These are phyloP conservation scores for Ormosia semicastrata DNA, from an alignment of 306 rosid genomes.

Conservation along the genomic window DNA sequence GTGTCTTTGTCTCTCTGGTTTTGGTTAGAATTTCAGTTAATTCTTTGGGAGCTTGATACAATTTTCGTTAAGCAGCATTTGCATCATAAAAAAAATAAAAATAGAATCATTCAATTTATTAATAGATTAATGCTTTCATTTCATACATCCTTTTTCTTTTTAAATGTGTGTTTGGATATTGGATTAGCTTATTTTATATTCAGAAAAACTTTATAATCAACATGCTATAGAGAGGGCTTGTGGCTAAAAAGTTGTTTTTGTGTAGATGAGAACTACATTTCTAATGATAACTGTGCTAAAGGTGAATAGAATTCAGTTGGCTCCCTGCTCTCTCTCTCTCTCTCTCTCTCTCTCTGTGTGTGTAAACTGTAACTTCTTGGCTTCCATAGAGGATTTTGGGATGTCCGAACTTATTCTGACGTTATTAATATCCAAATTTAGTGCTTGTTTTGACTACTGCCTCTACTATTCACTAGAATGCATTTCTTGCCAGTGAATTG, in stretches of 20 bases:
- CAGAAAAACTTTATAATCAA: background rate
- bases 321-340: too few species aligned
- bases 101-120: background rate
- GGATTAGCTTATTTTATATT: conserved; percentile 16
- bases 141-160: too few species aligned
- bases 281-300: background rate
- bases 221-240: background rate
- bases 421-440: background rate
- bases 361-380: background rate
- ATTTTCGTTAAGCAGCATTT: background rate
- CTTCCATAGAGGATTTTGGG: background rate
- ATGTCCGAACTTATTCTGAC: background rate
- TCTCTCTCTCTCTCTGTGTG: too few species aligned
- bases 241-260: background rate
- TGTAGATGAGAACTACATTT: background rate
- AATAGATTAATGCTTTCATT: background rate
- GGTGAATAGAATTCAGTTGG: too few species aligned
- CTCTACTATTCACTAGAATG: background rate
- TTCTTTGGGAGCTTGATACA: background rate
- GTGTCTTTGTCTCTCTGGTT: background rate
- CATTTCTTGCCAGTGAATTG: background rate
- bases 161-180: background rate
- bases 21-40: conserved; percentile 1
- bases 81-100: background rate
- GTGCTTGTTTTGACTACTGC: background rate